Percentiles rank a stretch among this genome's conserved stretches.
These are phyloP conservation scores for Fusarium dlaminii DNA, from an alignment of 2,329 filamentous ascomycete genomes.

Conservation along the genomic window DNA sequence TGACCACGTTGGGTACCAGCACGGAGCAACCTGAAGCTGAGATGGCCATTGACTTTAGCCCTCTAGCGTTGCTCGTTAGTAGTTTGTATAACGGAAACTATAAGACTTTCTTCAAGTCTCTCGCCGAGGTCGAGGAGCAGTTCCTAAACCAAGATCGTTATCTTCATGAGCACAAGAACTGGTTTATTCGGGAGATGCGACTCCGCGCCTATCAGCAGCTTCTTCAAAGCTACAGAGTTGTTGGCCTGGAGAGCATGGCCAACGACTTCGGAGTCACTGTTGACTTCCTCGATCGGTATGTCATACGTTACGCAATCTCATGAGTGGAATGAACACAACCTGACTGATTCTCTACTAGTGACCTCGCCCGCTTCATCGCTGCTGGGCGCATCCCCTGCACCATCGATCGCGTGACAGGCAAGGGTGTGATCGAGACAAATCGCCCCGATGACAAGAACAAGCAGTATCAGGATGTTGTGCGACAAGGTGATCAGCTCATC, in stretches of 20 bases:
- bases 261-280: conserved; percentile 96
- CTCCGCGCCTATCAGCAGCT: conserved; percentile 96
- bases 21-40: conserved; percentile 81
- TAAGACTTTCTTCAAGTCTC: conserved; percentile 89
- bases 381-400: conserved; percentile 94
- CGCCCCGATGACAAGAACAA: conserved; percentile 99
- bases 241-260: conserved; percentile 97
- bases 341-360: conserved; percentile 60
- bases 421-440: conserved; percentile 98
- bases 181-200: conserved; percentile 99
- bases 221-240: conserved; percentile 95
- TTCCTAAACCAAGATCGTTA: conserved; percentile 96
- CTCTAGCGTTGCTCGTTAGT: conserved; percentile 86
- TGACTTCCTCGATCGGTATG: conserved; percentile 93
- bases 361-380: conserved; percentile 96
- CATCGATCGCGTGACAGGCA: conserved; percentile 95
- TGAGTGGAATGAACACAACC: background rate
- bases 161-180: conserved; percentile 92
- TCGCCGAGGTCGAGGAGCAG: conserved; percentile 89
- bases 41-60: conserved; percentile 85
- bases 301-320: conserved; percentile 18
- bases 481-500: conserved; percentile 96
- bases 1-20: conserved; percentile 81
- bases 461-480: conserved; percentile 97
- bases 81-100: conserved; percentile 95